phyloP scores from a whole-genome alignment of 805 yeast genomes.

The Candida sithepensis region DNA sequence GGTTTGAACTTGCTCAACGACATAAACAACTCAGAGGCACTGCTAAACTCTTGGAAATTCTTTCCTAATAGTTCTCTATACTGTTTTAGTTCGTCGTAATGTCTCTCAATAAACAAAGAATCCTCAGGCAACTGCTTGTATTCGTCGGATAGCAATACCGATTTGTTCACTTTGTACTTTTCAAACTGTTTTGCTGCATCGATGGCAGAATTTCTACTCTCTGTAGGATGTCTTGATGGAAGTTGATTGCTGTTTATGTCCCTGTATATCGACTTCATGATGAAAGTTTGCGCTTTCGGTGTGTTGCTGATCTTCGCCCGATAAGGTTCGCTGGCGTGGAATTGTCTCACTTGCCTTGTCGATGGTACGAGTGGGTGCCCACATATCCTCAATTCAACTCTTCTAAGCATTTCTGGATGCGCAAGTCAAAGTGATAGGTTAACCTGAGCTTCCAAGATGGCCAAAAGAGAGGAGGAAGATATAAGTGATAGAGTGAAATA shows the following conservation, averaged over 20 bases:
- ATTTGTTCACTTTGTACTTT: conserved; percentile 8
- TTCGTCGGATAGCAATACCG: conserved; percentile 18
- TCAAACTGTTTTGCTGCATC: conserved; percentile 26
- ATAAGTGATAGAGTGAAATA: too few species aligned
- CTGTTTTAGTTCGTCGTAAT: conserved; percentile 37
- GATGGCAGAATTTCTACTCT: conserved; percentile 22
- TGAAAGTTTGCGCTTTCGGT: conserved; percentile 12
- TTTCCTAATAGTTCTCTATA: conserved; percentile 33
- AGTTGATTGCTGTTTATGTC: conserved; percentile 16
- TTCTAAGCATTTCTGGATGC: too few species aligned
- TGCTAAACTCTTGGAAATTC: conserved; percentile 36
- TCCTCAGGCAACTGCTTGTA: conserved; percentile 53
- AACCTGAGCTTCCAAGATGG: too few species aligned
- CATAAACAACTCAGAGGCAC: conserved; percentile 36
- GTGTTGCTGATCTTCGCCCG: conserved; percentile 20
- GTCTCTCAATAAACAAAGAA: conserved; percentile 48
- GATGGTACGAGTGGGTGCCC: not conserved
- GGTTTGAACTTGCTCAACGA: conserved; percentile 36
- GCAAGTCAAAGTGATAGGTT: too few species aligned
- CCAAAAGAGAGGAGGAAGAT: too few species aligned
- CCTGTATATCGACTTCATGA: conserved; percentile 19
- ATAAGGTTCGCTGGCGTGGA: not conserved
- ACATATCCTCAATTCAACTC: not conserved
- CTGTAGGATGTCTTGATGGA: conserved; percentile 9
- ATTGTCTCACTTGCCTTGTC: not conserved